Percentiles rank a stretch among this genome's conserved stretches.
Conservation (phyloP, 1,284 basidiomycete species). For the Puccinia sorghi region DNA sequence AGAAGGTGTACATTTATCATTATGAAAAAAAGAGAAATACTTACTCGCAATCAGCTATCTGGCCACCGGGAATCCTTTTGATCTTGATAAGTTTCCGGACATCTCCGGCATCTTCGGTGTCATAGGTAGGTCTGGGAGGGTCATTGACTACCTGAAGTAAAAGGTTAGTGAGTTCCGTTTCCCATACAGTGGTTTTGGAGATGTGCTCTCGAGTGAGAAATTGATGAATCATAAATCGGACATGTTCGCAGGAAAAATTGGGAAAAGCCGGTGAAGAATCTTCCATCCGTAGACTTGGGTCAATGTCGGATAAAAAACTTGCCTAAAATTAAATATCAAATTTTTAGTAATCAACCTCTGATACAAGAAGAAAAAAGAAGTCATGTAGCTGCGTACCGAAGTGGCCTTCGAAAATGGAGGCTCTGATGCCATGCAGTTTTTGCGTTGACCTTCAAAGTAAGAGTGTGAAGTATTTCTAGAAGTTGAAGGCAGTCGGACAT, state of each 20-base stretch:
- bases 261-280: constrained; percentile 7
- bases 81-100: constrained; percentile 94
- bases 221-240: constrained; percentile 83
- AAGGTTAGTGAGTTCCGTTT: constrained; percentile 75
- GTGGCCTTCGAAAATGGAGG: constrained; percentile 30
- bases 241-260: constrained; percentile 64
- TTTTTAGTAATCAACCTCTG: background rate
- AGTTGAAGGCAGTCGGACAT: background rate
- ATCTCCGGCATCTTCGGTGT: constrained; percentile 78
- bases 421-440: background rate
- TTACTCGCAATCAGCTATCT: constrained; percentile 88
- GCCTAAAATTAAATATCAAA: background rate
- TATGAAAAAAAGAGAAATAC: constrained; percentile 55
- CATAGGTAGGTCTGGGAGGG: constrained; percentile 60
- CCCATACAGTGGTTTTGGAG: constrained; percentile 78
- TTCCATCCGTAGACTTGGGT: background rate
- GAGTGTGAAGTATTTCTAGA: constrained; percentile 21
- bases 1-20: background rate
- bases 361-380: background rate
- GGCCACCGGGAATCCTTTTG: constrained; percentile 95
- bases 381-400: constrained; percentile 3
- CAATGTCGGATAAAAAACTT: constrained; percentile 13
- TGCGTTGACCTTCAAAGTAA: constrained; percentile 1
- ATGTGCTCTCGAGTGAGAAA: constrained; percentile 67
- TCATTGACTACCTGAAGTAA: constrained; percentile 67